Evolutionary conservation across 768 basidiomycete genomes (phyloP).

Genomic region (Mycena haematopus): DNA sequence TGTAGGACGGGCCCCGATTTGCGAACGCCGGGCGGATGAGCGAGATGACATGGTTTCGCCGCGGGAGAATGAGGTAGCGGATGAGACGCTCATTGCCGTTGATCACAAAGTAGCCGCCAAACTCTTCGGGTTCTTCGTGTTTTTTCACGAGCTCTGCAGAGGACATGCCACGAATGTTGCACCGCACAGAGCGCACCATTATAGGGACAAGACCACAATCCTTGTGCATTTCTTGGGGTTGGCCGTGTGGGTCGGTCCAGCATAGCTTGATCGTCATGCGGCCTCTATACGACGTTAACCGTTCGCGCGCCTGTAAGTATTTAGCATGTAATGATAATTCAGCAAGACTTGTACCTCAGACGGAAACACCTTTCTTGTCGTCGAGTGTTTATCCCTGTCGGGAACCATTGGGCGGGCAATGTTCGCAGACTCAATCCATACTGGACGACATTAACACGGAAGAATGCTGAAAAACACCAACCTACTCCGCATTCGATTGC

Average conservation of each 20-base stretch:
- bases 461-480: constrained; percentile 3
- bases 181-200: constrained; percentile 95
- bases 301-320: constrained; percentile 80
- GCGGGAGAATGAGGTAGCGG: constrained; percentile 94
- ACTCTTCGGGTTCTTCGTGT: constrained; percentile 98
- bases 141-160: constrained; percentile 86
- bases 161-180: constrained; percentile 86
- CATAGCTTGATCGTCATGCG: constrained; percentile 86
- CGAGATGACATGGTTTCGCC: constrained; percentile 94
- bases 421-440: constrained; percentile 88
- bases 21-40: constrained; percentile 90
- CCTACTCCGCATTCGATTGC: constrained; percentile 88
- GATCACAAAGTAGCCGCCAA: constrained; percentile 98
- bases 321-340: constrained; percentile 23
- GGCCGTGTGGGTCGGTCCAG: constrained; percentile 81
- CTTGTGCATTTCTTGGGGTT: constrained; percentile 70
- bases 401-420: constrained; percentile 87
- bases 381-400: constrained; percentile 78
- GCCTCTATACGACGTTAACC: constrained; percentile 90
- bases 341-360: constrained; percentile 66
- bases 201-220: constrained; percentile 95
- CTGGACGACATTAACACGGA: constrained; percentile 49
- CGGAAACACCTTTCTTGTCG: constrained; percentile 84
- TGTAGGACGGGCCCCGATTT: constrained; percentile 94
- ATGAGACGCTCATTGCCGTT: constrained; percentile 99